phyloP scores from a whole-genome alignment of 2,329 filamentous ascomycete genomes.

The Hypoxylon sp. region DNA sequence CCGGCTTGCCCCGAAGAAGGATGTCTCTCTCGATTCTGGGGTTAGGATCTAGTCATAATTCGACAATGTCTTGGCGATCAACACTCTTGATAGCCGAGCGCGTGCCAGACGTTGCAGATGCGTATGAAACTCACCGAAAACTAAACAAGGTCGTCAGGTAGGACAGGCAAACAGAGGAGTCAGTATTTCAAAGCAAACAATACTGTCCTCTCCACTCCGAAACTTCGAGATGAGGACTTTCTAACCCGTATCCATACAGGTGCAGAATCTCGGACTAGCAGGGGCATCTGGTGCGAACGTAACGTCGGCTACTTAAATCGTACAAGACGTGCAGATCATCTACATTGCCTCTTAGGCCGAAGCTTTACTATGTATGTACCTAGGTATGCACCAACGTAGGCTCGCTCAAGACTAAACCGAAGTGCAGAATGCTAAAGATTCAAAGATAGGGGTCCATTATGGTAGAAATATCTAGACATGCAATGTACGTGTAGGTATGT shows the following conservation, averaged over 20 bases:
- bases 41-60: constrained; percentile 43
- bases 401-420: constrained; percentile 26
- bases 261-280: constrained; percentile 27
- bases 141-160: constrained; percentile 9
- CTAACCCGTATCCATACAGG: constrained; percentile 13
- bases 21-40: constrained; percentile 36
- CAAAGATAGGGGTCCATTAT: constrained; percentile 37
- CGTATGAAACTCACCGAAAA: constrained; percentile 42
- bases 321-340: constrained; percentile 39
- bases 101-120: constrained; percentile 18
- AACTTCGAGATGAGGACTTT: constrained; percentile 23
- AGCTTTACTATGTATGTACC: constrained; percentile 12
- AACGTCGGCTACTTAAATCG: constrained; percentile 37
- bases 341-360: constrained; percentile 34
- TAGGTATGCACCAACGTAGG: background rate
- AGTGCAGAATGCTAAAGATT: constrained; percentile 22
- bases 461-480: constrained; percentile 19
- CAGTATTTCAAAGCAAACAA: constrained; percentile 31
- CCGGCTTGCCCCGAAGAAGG: constrained; percentile 32
- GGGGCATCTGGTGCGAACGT: constrained; percentile 33
- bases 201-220: constrained; percentile 13
- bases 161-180: constrained; percentile 15
- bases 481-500: constrained; percentile 13
- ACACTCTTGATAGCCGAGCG: constrained; percentile 34
- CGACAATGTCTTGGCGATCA: constrained; percentile 41